Conservation (phyloP, 2,329 filamentous ascomycete species). For the Verticillium dahliae region DNA sequence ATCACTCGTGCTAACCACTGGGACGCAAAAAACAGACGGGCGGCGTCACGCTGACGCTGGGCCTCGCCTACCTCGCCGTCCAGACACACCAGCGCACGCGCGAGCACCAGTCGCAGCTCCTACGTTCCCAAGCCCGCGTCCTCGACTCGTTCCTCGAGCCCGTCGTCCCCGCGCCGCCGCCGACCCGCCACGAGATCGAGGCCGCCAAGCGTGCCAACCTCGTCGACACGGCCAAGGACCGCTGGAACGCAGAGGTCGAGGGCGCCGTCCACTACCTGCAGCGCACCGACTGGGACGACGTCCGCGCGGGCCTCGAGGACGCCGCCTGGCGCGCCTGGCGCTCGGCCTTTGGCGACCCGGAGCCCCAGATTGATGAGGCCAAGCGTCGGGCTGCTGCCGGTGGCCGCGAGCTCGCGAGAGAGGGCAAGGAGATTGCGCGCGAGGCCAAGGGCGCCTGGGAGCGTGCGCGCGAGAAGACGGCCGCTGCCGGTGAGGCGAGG, state of each 20-base stretch:
- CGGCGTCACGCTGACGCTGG: conserved; percentile 69
- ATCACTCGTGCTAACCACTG: no score
- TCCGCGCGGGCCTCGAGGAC: conserved; percentile 52
- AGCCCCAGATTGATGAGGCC: conserved; percentile 23
- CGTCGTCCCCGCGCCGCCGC: conserved; percentile 36
- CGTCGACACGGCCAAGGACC: conserved; percentile 64
- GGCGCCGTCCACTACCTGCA: conserved; percentile 60
- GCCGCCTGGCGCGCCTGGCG: conserved; percentile 37
- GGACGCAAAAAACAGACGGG: conserved; percentile 47
- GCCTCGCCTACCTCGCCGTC: conserved; percentile 64
- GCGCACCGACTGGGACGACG: conserved; percentile 56
- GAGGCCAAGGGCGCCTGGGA: conserved; percentile 15
- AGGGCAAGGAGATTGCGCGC: conserved; percentile 12
- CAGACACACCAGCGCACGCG: conserved; percentile 65
- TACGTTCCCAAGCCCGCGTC: conserved; percentile 50
- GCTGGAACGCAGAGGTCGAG: conserved; percentile 72
- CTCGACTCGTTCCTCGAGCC: conserved; percentile 47
- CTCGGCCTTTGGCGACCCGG: conserved; percentile 24
- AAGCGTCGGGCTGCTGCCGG: conserved; percentile 22
- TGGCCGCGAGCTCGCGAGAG: conserved; percentile 5
- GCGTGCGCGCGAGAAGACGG: conserved; percentile 12
- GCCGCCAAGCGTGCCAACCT: conserved; percentile 47
- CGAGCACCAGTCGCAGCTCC: conserved; percentile 46
- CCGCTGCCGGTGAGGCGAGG: conserved; percentile 9
- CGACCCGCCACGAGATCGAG: conserved; percentile 43